phyloP scores from a whole-genome alignment of 495 filamentous ascomycete genomes.

The Penicillium cinerascens region DNA sequence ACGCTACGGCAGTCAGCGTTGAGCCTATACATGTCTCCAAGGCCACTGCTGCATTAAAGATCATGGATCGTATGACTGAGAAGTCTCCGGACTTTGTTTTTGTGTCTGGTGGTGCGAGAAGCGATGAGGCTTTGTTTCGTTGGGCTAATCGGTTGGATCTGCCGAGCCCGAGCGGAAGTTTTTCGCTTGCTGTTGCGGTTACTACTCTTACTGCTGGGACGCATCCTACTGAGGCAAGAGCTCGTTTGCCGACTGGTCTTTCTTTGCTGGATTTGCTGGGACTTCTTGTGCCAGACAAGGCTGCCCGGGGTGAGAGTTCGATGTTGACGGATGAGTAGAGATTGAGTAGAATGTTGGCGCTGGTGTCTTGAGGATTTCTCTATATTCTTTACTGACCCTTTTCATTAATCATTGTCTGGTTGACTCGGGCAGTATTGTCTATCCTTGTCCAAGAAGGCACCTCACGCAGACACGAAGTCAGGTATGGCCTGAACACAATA shows the following conservation, averaged over 20 bases:
- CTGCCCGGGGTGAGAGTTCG: neutral
- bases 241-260: constrained; percentile 17
- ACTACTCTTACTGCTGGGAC: constrained; percentile 71
- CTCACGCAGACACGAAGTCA: neutral
- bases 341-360: neutral
- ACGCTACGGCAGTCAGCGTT: constrained; percentile 65
- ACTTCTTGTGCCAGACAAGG: neutral
- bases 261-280: constrained; percentile 12
- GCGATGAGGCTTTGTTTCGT: constrained; percentile 78
- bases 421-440: neutral
- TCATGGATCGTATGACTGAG: constrained; percentile 46
- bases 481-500: neutral
- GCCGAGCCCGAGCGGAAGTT: constrained; percentile 15
- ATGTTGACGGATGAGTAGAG: neutral
- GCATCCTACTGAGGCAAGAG: constrained; percentile 28
- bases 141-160: constrained; percentile 70
- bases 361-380: neutral
- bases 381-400: neutral
- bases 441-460: neutral
- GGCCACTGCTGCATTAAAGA: constrained; percentile 59
- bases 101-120: constrained; percentile 75
- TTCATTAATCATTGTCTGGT: neutral
- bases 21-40: constrained; percentile 77
- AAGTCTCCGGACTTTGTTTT: constrained; percentile 65
- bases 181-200: constrained; percentile 49